Base-by-base conservation (phyloP, 257 asterid genomes). In the Asclepias syriaca region DNA sequence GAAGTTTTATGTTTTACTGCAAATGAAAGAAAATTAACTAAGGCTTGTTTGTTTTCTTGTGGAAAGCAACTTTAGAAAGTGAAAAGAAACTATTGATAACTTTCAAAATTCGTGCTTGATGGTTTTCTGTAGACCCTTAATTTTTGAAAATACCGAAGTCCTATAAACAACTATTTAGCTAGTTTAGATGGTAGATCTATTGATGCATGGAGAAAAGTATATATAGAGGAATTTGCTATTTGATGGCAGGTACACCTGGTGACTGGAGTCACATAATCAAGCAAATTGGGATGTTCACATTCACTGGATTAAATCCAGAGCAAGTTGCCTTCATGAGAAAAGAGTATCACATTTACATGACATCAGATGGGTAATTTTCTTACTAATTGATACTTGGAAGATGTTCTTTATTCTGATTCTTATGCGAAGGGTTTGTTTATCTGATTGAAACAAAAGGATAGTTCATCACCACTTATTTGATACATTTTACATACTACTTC, bases 231-330 rank as follows among this genome's bases (percentile, higher is more conserved):
- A 24, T 68, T 75, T 75, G 19, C 2, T 19, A 22, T n/a, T 70
- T 21, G 32, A 11, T 81, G 80, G 81, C 87, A 94, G 99, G 94
- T 67, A 91, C 97, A 60, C 99, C 99, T 58, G 99, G 99, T 75
- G 99, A 94, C 77, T 94, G 99, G 99, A 94, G 93, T 74, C 99
- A 94, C 88, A 94, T 94, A 45, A 84, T 94, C 84, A 94, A 94
- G 90, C 99, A 91, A 82, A 94, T 91, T 58, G 99, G 99, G 74
- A 94, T 94, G 99, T 94, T 94, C 81, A 94, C 99, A 50, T 94
- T 91, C 86, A 91, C 98, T 18, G 99, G 99, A 74, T 89, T 94
- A 27, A 85, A 85, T 79, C 46, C 88, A 0, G 80, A 85, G 73
- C 99, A 94, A 85, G 98, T 94, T 51, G 84, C 92, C 77, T 87